phyloP scores from a whole-genome alignment of 2,329 filamentous ascomycete genomes.

The Fusarium dimerum region DNA sequence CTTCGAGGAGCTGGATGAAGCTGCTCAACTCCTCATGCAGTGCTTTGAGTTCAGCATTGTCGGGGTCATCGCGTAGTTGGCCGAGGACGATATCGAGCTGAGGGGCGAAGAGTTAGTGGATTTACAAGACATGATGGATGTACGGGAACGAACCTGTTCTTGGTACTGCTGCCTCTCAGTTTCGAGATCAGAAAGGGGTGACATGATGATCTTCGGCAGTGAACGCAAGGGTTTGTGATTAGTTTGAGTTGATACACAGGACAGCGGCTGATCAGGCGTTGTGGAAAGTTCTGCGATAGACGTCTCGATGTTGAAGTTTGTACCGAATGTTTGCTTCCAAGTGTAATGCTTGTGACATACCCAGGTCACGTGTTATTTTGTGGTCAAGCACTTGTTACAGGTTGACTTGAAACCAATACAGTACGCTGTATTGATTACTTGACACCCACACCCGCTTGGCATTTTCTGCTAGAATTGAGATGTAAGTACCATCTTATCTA shows the following conservation, averaged over 20 bases:
- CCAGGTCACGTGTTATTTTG: background rate
- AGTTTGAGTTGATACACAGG: too few relatives aligned
- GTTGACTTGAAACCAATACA: too few relatives aligned
- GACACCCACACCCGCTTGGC: too few relatives aligned
- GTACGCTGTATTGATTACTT: too few relatives aligned
- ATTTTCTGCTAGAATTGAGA: too few relatives aligned
- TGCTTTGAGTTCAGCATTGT: slow-evolving; percentile 74
- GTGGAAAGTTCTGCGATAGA: background rate
- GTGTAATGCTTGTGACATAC: background rate
- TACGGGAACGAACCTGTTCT: slow-evolving; percentile 50
- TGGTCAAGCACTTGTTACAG: too few relatives aligned
- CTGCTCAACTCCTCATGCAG: slow-evolving; percentile 81
- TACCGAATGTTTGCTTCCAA: background rate
- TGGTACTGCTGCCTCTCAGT: slow-evolving; percentile 56
- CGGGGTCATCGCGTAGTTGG: slow-evolving; percentile 77
- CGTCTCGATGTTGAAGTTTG: background rate
- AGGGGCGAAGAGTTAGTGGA: slow-evolving; percentile 21
- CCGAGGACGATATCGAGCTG: slow-evolving; percentile 77
- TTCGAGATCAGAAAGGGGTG: slow-evolving; percentile 44
- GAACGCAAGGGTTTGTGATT: background rate
- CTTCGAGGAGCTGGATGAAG: slow-evolving; percentile 77
- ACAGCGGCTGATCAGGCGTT: too few relatives aligned
- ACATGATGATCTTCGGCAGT: slow-evolving; percentile 22
- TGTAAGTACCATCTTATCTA: too few relatives aligned
- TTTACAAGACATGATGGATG: background rate